Percentiles rank a stretch among this genome's conserved stretches.
These are phyloP conservation scores for Marchantia polymorpha DNA, from an alignment of 225 moss, liverwort and hornwort genomes.

Conservation along the genomic window DNA sequence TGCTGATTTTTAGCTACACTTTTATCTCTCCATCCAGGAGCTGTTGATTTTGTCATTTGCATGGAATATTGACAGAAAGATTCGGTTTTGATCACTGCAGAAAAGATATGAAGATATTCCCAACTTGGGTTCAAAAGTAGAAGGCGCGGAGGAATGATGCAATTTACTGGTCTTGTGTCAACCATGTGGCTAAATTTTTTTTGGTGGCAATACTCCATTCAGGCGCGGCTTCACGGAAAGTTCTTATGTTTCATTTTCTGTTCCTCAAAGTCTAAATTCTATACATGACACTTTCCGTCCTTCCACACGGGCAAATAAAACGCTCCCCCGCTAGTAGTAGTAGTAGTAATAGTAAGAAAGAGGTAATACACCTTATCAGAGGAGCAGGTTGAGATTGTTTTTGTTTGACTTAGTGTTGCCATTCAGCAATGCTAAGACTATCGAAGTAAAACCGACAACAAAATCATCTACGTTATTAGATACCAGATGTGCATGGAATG, in stretches of 20 bases:
- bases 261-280: conserved; percentile 5
- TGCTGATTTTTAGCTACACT: too few relatives aligned
- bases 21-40: too few relatives aligned
- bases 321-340: background rate
- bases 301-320: conserved; percentile 21
- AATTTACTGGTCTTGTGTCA: conserved; percentile 1
- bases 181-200: background rate
- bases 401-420: background rate
- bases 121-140: conserved; percentile 58
- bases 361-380: background rate
- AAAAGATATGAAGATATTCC: conserved; percentile 90
- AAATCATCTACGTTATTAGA: too few relatives aligned
- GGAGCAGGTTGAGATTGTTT: conserved; percentile 2
- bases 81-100: conserved; percentile 35
- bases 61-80: background rate
- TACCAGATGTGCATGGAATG: too few relatives aligned
- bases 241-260: background rate
- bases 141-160: conserved; percentile 35
- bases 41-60: too few relatives aligned
- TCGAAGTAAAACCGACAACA: background rate
- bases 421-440: background rate
- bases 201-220: conserved; percentile 6
- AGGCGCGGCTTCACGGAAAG: conserved; percentile 2
- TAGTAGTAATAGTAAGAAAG: background rate
- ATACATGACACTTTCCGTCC: conserved; percentile 11